Evolutionary conservation across 192 early-diverging fungal species (phyloP).

Genomic region (Mortierella hygrophila): DNA sequence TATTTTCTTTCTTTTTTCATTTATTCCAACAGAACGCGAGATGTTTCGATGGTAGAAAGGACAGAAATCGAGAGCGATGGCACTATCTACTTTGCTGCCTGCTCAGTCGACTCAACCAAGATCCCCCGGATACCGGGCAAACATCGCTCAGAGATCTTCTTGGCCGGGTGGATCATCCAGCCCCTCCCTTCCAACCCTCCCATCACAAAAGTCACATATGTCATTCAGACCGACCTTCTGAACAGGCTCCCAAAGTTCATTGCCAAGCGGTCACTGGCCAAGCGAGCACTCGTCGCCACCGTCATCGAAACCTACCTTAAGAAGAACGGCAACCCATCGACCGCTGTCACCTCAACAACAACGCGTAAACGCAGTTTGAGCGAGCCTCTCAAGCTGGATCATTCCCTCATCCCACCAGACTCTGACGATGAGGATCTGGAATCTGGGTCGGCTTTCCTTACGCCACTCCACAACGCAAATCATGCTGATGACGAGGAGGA

Average conservation of each 20-base stretch:
- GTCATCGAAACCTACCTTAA: slow-evolving; percentile 62
- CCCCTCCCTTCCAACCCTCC: slow-evolving; percentile 60
- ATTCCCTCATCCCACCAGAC: slow-evolving; percentile 26
- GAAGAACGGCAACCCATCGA: slow-evolving; percentile 54
- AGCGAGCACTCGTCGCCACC: slow-evolving; percentile 65
- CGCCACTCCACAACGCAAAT: slow-evolving; percentile 8
- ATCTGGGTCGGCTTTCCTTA: slow-evolving; percentile 20
- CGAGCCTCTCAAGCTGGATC: slow-evolving; percentile 39
- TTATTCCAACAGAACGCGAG: slow-evolving; percentile 26
- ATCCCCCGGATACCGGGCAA: slow-evolving; percentile 58
- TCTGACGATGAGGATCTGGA: slow-evolving; percentile 22
- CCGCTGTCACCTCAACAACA: background rate
- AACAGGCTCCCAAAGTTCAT: slow-evolving; percentile 66
- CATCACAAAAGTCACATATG: slow-evolving; percentile 65
- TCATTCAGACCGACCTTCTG: slow-evolving; percentile 65
- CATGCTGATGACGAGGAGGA: slow-evolving; percentile 20
- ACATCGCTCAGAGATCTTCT: slow-evolving; percentile 54
- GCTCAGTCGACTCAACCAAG: slow-evolving; percentile 61
- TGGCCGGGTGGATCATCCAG: slow-evolving; percentile 70
- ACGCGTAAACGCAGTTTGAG: slow-evolving; percentile 39
- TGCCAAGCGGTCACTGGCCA: slow-evolving; percentile 63
- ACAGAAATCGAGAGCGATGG: slow-evolving; percentile 60
- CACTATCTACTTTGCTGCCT: slow-evolving; percentile 61
- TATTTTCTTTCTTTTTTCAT: background rate
- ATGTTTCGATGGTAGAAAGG: slow-evolving; percentile 55